These are phyloP conservation scores for Salvia hispanica DNA, from an alignment of 257 asterid species.

Conservation along the genomic window DNA sequence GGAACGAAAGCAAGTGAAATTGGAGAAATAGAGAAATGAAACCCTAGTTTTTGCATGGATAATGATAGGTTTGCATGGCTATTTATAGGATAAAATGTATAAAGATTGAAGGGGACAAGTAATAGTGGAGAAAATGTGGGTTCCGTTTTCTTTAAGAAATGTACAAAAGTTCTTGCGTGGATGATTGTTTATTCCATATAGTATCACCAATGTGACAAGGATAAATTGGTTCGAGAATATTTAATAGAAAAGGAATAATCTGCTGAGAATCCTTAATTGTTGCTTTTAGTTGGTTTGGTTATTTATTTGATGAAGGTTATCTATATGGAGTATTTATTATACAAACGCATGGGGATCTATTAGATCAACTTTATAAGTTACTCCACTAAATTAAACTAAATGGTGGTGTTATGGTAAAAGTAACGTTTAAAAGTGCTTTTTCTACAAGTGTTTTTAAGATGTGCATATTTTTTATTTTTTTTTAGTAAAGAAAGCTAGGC, in stretches of 20 bases:
- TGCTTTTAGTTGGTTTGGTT: slow-evolving; percentile 15
- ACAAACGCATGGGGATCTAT: too few species aligned
- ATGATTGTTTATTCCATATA: slow-evolving; percentile 33
- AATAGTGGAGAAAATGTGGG: slow-evolving; percentile 60
- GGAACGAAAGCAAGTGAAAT: not conserved
- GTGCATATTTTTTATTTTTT: too few species aligned
- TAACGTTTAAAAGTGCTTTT: not conserved
- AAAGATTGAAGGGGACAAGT: slow-evolving; percentile 33
- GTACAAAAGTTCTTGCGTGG: slow-evolving; percentile 48
- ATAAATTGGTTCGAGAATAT: slow-evolving; percentile 17
- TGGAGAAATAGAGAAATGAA: not conserved
- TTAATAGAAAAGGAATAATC: not conserved
- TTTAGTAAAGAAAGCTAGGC: too few species aligned
- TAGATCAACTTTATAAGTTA: too few species aligned
- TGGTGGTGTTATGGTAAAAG: not conserved
- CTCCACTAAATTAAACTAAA: not conserved
- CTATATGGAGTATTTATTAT: not conserved
- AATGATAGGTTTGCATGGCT: slow-evolving; percentile 30
- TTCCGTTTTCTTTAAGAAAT: slow-evolving; percentile 37
- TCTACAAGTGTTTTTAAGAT: too few species aligned
- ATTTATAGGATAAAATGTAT: slow-evolving; percentile 39
- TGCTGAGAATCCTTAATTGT: slow-evolving; percentile 17
- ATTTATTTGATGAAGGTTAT: not conserved
- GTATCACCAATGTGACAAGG: slow-evolving; percentile 18
- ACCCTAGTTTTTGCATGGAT: slow-evolving; percentile 39